A percentile compares a stretch with the other conserved stretches of the same genome.
Conservation (phyloP, 805 yeast species). For the Monosporozyma unispora region DNA sequence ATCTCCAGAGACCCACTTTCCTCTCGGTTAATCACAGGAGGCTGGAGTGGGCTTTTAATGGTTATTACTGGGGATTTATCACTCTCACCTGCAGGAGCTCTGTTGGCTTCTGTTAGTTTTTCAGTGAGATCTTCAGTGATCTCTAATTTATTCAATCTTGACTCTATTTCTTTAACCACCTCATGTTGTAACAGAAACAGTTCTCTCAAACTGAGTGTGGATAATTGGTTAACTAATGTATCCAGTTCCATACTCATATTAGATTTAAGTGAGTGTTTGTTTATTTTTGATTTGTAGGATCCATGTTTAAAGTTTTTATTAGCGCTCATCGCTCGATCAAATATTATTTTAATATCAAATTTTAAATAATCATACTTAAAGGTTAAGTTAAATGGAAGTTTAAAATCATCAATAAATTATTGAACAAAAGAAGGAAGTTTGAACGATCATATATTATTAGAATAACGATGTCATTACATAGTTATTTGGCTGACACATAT, state of each 20-base stretch:
- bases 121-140: background rate
- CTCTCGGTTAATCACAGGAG: background rate
- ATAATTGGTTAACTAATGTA: slow-evolving; percentile 7
- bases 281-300: background rate
- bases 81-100: background rate
- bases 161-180: background rate
- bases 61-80: background rate
- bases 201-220: slow-evolving; percentile 12
- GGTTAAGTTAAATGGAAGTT: no score
- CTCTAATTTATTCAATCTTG: background rate
- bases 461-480: slow-evolving; percentile 36
- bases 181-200: slow-evolving; percentile 5
- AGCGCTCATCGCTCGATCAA: background rate
- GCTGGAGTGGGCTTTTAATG: background rate
- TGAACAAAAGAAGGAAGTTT: background rate
- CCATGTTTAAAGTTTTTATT: background rate
- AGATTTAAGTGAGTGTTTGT: no score
- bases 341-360: background rate
- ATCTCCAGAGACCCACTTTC: background rate
- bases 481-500: slow-evolving; percentile 39
- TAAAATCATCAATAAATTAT: background rate
- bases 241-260: background rate
- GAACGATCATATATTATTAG: background rate
- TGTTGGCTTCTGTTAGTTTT: background rate
- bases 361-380: background rate